Base-by-base conservation (phyloP, 23 red algal species). In the Pyropia haitanensis region DNA sequence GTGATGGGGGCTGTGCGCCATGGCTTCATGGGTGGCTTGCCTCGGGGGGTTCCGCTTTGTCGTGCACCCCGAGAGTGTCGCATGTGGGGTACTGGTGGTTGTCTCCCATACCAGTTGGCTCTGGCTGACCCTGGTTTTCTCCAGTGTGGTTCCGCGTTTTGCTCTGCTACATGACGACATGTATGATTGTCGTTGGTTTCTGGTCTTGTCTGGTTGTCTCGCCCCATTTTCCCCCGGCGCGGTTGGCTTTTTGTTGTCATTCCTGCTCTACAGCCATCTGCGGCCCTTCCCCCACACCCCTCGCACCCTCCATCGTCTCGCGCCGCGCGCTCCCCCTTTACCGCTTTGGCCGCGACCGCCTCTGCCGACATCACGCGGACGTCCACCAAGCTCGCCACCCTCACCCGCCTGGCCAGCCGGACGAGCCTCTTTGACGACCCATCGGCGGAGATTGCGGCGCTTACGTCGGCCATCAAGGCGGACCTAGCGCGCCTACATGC, bases 341-440 rank as follows among this genome's bases (percentile, higher is more conserved):
- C 88, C 29, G 51, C 71, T 5, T 63, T 73, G 27, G 90, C 90
- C 0, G 90, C 90, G 17, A 33, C 82, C 25, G 79, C 81, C 17
- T 73, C 68, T 12, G 69, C 56, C 26, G 70, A 79, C 56, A 95
- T 95, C 63, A 74, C 76, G 27, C 58, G 61, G 12, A 95, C 90
- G 19, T 95, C 80, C 21, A 53, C 58, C 1, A 95, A 95, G 61
- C 72, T 95, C 5, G 68, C 63, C 18, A 73, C 81, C 50, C 81
- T 95, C 22, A 87, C 90, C 2, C 65, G 70, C 12, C 67, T 95
- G 22, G 90, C 90, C 14, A 81, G 75, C 28, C 53, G 73, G 19
- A 72, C 79, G 15, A 78, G 79, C 14, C 65, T 98, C 24, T 98
- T 98, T 48, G 86, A 98, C 53, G 94, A 98, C 76, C 80, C 72